Base-by-base conservation (phyloP, 306 rosid species). In the Vicia villosa region DNA sequence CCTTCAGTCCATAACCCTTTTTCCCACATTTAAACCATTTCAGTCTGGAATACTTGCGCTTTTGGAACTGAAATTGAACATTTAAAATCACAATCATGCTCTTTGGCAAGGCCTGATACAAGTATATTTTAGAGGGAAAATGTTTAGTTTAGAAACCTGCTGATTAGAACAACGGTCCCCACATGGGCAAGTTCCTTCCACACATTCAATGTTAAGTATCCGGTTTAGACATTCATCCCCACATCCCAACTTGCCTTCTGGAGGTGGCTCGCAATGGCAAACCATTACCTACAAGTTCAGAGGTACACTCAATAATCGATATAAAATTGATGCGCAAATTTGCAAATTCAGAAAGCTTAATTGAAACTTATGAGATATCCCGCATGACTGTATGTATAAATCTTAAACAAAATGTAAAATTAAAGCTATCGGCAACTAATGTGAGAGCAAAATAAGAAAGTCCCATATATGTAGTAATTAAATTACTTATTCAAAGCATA, bases 161-260 rank as follows among this genome's bases (percentile, higher is more conserved):
- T 89, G 99, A 82, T 95, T 95, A 72, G 99, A 89, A 76, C 99
- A 95, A 30, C 19, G 63, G 45, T 87, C 97, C 64, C 93, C 86
- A 65, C 99, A 95, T 8, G 99, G 99, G 79, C 99, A 95, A 28
- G 97, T 83, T 68, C 96, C 95, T 77, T 84, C 87, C 28, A 82
- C 87, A 57, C 99, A 95, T 78, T 95, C 99, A 17, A 95, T 95
- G 72, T 83, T 95, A 36, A 95, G 99, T 77, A 95, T 82, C 62
- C 97, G 89, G 74, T 95, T 95, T 79, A 95, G 82, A 80, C 99
- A 95, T 75, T 91, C 93, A 71, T 95, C 99, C 73, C 96, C 89
- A 73, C 99, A 95, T 37, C 99, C 99, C 65, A 81, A 82, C 73
- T 62, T 74, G 45, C 87, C 87, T 75, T 77, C 85, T 70, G 81